Evolutionary conservation across 176 grass and related monocot species (phyloP).

Genomic region (Leersia perrieri): DNA sequence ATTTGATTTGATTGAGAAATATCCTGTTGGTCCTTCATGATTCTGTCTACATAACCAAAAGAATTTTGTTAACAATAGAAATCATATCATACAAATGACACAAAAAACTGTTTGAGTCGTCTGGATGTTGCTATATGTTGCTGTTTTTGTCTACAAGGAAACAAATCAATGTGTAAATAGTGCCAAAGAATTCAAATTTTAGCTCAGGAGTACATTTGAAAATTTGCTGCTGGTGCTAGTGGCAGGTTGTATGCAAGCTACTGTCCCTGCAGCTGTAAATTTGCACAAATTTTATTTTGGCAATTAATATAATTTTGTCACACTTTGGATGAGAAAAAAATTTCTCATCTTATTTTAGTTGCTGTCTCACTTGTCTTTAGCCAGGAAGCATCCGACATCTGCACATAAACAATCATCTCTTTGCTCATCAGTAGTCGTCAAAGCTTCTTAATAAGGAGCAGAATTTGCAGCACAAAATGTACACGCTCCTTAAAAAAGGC

Average conservation of each 20-base stretch:
- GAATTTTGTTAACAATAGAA: neutral
- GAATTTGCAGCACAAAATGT: neutral
- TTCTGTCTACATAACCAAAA: neutral
- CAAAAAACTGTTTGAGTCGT: neutral
- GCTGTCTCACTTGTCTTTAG: neutral
- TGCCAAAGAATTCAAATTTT: conserved; percentile 4
- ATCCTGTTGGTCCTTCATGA: conserved; percentile 35
- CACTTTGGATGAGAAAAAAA: neutral
- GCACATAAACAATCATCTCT: neutral
- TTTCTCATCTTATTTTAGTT: neutral
- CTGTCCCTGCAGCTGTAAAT: neutral
- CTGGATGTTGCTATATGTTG: neutral
- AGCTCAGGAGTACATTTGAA: neutral
- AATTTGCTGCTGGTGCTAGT: neutral
- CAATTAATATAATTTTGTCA: neutral
- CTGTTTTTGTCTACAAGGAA: neutral
- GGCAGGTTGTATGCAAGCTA: neutral
- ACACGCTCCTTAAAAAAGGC: neutral
- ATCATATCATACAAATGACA: neutral
- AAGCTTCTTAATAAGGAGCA: neutral
- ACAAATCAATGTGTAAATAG: neutral
- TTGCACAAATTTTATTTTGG: neutral
- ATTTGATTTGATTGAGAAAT: conserved; percentile 72
- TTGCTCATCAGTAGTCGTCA: neutral
- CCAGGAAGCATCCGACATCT: neutral